These are phyloP conservation scores for Gossypium longicalyx DNA, from an alignment of 345 rosid species.

Conservation along the genomic window DNA sequence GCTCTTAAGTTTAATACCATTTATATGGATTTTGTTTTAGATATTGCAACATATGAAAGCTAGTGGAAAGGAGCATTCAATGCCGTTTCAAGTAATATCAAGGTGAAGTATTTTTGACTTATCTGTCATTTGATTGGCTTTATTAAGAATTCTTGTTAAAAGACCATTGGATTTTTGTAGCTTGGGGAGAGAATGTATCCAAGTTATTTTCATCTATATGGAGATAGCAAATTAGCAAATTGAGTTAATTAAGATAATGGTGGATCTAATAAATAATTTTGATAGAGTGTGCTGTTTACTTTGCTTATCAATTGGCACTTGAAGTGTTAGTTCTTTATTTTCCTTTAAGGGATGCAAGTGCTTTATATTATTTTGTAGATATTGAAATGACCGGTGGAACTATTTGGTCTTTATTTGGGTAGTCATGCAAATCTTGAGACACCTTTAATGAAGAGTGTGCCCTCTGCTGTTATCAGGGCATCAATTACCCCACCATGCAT, in stretches of 20 bases:
- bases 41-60: slow-evolving; percentile 96
- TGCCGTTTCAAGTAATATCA: slow-evolving; percentile 99
- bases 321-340: not conserved
- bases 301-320: not conserved
- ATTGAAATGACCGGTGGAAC: not conserved
- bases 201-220: slow-evolving; percentile 6
- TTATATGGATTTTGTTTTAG: slow-evolving; percentile 32
- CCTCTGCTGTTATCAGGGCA: not conserved
- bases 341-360: not conserved
- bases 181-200: not conserved
- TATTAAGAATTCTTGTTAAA: slow-evolving; percentile 3
- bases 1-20: slow-evolving; percentile 3
- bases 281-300: not conserved
- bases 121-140: not conserved
- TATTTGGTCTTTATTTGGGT: slow-evolving; percentile 13
- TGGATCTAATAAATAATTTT: not conserved
- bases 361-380: not conserved
- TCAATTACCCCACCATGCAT: not conserved
- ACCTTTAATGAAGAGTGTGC: not conserved
- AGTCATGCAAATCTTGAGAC: not conserved
- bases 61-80: slow-evolving; percentile 96
- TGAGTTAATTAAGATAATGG: not conserved
- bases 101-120: slow-evolving; percentile 42
- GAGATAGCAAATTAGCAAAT: slow-evolving; percentile 1
- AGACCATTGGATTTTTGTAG: not conserved